These are phyloP conservation scores for Spizellomyces punctatus DNA, from an alignment of 192 early-diverging fungal species.

Conservation along the genomic window DNA sequence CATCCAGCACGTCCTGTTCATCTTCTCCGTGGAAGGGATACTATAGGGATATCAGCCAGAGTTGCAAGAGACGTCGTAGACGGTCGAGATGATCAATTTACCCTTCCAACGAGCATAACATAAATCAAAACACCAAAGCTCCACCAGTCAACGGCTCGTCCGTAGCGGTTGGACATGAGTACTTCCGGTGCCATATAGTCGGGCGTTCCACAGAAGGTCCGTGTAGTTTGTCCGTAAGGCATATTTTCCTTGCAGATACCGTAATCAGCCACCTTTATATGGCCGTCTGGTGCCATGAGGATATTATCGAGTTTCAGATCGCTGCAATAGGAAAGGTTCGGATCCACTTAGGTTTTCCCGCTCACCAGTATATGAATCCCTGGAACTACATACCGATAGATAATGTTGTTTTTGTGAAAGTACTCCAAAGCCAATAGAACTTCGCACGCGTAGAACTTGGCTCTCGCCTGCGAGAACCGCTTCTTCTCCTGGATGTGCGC, in stretches of 20 bases:
- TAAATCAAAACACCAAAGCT: slow-evolving; percentile 89
- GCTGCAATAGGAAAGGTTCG: slow-evolving; percentile 36
- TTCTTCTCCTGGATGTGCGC: slow-evolving; percentile 92
- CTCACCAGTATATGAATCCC: not conserved
- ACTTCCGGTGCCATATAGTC: slow-evolving; percentile 99
- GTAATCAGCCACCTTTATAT: slow-evolving; percentile 98
- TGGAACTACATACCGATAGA: slow-evolving; percentile 66
- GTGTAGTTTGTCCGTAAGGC: slow-evolving; percentile 54
- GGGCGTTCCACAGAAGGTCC: slow-evolving; percentile 76
- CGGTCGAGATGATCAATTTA: slow-evolving; percentile 24
- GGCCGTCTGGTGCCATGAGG: slow-evolving; percentile 83
- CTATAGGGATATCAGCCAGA: slow-evolving; percentile 37
- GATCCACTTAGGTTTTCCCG: no score
- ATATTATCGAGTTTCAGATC: slow-evolving; percentile 98
- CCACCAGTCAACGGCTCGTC: slow-evolving; percentile 98
- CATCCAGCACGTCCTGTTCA: slow-evolving; percentile 95
- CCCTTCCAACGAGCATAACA: slow-evolving; percentile 83
- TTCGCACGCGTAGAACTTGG: slow-evolving; percentile 97
- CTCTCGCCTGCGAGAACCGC: slow-evolving; percentile 82
- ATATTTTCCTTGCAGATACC: slow-evolving; percentile 92
- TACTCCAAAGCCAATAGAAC: slow-evolving; percentile 92
- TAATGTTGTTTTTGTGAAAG: slow-evolving; percentile 91
- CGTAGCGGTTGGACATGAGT: slow-evolving; percentile 86
- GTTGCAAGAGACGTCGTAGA: not conserved
- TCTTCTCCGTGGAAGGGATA: slow-evolving; percentile 95